A percentile compares a stretch with the other conserved stretches of the same genome.
Evolutionary conservation across 768 basidiomycete species (phyloP).

Genomic region (Galerina marginata): DNA sequence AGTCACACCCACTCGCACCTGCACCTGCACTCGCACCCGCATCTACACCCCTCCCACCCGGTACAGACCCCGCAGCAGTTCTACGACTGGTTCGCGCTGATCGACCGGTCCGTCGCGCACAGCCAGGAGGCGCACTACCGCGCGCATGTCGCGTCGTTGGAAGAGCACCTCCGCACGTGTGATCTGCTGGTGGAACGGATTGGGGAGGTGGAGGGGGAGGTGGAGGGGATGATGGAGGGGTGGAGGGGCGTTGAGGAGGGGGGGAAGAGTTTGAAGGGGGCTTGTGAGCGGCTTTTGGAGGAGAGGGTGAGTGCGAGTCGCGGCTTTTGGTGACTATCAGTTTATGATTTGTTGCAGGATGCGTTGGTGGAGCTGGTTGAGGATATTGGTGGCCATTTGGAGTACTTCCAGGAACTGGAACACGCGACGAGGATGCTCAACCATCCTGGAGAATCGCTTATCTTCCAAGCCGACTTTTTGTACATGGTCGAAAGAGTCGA

Average conservation of each 20-base stretch:
- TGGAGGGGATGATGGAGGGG: constrained; percentile 81
- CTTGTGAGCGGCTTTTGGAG: constrained; percentile 87
- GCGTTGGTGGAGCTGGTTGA: constrained; percentile 78
- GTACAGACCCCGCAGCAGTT: constrained; percentile 95
- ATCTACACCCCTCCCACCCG: constrained; percentile 72
- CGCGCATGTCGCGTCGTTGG: constrained; percentile 78
- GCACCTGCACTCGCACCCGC: constrained; percentile 7
- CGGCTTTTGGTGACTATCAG: constrained; percentile 8
- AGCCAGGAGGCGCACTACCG: constrained; percentile 94
- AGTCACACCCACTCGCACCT: background rate
- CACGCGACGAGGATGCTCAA: constrained; percentile 93
- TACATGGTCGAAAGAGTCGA: constrained; percentile 97
- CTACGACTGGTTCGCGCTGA: constrained; percentile 93
- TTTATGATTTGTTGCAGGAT: constrained; percentile 54
- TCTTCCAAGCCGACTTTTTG: constrained; percentile 89
- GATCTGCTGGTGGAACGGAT: constrained; percentile 75
- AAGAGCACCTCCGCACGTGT: constrained; percentile 78
- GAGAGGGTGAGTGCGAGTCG: constrained; percentile 69
- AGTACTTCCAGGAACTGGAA: constrained; percentile 96
- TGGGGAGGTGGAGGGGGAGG: constrained; percentile 72
- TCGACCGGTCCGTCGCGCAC: constrained; percentile 90
- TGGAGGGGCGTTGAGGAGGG: constrained; percentile 92
- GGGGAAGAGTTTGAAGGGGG: constrained; percentile 89
- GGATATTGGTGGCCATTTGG: constrained; percentile 80
- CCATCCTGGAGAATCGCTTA: constrained; percentile 90